Evolutionary conservation across 1,139 yeast genomes (phyloP).

Genomic region (Saccharomyces hybrid): DNA sequence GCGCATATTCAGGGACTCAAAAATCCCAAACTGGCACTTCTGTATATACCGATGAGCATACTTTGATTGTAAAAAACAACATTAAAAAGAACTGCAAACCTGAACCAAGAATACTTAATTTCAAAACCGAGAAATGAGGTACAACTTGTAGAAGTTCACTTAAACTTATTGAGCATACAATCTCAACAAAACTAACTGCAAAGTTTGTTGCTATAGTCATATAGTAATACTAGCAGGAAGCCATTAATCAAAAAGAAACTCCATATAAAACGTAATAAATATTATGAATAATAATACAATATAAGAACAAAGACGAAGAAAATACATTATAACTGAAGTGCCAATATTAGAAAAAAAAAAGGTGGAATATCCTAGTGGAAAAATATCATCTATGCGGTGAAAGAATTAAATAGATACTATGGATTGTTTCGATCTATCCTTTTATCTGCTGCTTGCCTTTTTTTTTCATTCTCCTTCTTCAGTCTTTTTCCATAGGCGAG

Average conservation of each 20-base stretch:
- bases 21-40: neutral
- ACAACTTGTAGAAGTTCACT: neutral
- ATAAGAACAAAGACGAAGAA: neutral
- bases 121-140: no score
- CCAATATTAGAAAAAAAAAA: neutral
- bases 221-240: neutral
- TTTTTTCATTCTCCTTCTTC: neutral
- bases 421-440: neutral
- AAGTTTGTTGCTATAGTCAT: neutral
- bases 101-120: no score
- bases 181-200: neutral
- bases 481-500: neutral
- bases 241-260: neutral
- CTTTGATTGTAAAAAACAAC: neutral
- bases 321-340: neutral
- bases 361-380: neutral
- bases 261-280: neutral
- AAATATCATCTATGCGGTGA: neutral
- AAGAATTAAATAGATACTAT: neutral
- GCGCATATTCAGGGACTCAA: neutral
- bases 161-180: neutral
- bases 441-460: neutral
- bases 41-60: neutral
- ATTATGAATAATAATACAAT: neutral
- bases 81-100: no score